These are phyloP conservation scores for Gentiana straminea DNA, from an alignment of 257 asterid genomes.

Conservation along the genomic window DNA sequence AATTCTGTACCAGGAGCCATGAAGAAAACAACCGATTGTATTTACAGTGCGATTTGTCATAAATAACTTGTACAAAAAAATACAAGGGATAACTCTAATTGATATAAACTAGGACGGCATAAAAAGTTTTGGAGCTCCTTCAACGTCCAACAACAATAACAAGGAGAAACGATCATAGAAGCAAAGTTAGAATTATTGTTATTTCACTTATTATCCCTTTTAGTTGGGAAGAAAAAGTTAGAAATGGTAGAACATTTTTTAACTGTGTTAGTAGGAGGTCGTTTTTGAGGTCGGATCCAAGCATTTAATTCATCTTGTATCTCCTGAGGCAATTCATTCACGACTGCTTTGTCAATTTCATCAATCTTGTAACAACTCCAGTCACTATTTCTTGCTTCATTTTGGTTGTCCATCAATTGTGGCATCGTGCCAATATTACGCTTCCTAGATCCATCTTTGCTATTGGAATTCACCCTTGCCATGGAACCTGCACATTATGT, in stretches of 20 bases:
- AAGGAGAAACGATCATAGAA: too few relatives aligned
- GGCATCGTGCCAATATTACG: slow-evolving; percentile 20
- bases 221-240: slow-evolving; percentile 54
- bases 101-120: too few relatives aligned
- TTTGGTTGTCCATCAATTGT: slow-evolving; percentile 18
- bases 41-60: too few relatives aligned
- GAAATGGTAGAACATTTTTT: slow-evolving; percentile 53
- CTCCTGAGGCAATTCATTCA: slow-evolving; percentile 64
- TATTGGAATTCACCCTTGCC: slow-evolving; percentile 5
- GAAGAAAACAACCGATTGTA: too few relatives aligned
- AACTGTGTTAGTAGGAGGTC: slow-evolving; percentile 19
- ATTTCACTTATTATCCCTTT: slow-evolving; percentile 8
- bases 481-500: slow-evolving; percentile 10
- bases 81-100: too few relatives aligned
- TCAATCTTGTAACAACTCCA: slow-evolving; percentile 58
- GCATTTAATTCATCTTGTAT: slow-evolving; percentile 77
- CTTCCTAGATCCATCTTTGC: slow-evolving; percentile 8
- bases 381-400: slow-evolving; percentile 21
- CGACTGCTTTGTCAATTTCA: slow-evolving; percentile 59
- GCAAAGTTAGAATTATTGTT: too few relatives aligned
- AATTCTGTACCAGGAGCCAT: too few relatives aligned
- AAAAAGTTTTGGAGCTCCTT: too few relatives aligned
- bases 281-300: slow-evolving; percentile 65
- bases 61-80: too few relatives aligned
- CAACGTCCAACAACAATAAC: too few relatives aligned